These are phyloP conservation scores for Trichomonas vaginalis DNA, from an alignment of 208 protist species.

Conservation along the genomic window DNA sequence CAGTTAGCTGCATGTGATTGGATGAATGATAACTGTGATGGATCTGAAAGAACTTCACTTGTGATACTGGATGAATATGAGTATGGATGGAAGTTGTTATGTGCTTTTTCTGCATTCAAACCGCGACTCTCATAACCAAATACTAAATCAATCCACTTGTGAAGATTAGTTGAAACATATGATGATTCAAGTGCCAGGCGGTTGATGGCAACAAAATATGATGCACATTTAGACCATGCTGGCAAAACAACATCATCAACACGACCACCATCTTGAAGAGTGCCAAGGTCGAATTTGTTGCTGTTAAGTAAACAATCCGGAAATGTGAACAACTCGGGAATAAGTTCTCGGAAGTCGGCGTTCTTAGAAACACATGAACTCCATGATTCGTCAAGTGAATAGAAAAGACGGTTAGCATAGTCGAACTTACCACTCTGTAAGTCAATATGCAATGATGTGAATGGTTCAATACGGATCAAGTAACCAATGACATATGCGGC, in stretches of 20 bases:
- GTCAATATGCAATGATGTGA: neutral
- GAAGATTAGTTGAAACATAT: conserved; percentile 39
- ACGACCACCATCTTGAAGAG: neutral
- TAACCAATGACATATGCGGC: neutral
- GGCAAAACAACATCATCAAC: conserved; percentile 27
- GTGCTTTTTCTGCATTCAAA: neutral
- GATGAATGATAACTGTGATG: neutral
- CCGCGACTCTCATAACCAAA: conserved; percentile 47
- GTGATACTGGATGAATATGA: neutral
- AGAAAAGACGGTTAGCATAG: neutral
- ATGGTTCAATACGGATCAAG: neutral
- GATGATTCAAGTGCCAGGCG: conserved; percentile 43
- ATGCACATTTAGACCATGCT: conserved; percentile 24
- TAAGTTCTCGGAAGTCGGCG: neutral
- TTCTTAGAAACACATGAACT: too few relatives aligned
- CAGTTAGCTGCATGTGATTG: neutral
- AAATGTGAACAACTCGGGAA: neutral
- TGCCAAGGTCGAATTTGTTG: neutral
- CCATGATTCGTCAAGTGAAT: neutral
- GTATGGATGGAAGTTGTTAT: neutral
- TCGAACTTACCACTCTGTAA: conserved; percentile 1
- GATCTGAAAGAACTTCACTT: neutral
- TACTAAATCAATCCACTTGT: conserved; percentile 54
- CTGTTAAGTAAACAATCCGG: neutral
- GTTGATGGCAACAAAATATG: conserved; percentile 44